Base-by-base conservation (phyloP, 805 yeast species). In the Candida oleophila region DNA sequence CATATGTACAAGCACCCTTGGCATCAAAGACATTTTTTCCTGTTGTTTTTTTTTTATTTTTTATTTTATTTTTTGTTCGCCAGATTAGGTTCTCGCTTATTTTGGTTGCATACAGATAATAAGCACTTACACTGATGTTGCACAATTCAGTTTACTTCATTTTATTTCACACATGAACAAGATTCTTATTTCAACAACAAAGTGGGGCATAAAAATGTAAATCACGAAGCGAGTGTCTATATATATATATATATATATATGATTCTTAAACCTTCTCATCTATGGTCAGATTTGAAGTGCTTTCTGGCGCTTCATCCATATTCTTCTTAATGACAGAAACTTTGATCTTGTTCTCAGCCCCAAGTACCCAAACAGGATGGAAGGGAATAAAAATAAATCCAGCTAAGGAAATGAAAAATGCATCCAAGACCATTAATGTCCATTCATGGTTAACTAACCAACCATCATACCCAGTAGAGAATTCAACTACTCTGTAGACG, bases 401-500 rank as follows among this genome's bases (percentile, higher is more conserved):
- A 4, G 67, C 64, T 21, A 68, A 45, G 3, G 70, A 65, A 35
- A 70, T 59, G 72, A 71, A 63, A 2, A 57, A 42, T 0, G 75
- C 73, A 49, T 71, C 76, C 41, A 71, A 62, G 2, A 60, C 61
- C 70, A 69, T 64, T 32, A 71, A 42, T 52, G 49, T 69, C 3
- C 60, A 66, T 49, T 71, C 76, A 50, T 66, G 69, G 2, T 55
- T 50, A 25, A 68, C 59, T 44, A 71, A 59, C 49, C 63, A 68
- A 3, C 76, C 75, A 2, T 38, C 20, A 53, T 64, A 71, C 4
- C 76, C 75, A 46, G 68, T 59, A 12, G 67, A 56, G 46, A 71
- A 60, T 48, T 71, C 75, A 9, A 68, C 70, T 36, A 70, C 73
- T 55, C 76, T 60, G 51, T 71, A 71, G 16, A 69, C 52, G 48